Conservation (phyloP, 2,329 filamentous ascomycete species). For the Clonostachys byssicola region DNA sequence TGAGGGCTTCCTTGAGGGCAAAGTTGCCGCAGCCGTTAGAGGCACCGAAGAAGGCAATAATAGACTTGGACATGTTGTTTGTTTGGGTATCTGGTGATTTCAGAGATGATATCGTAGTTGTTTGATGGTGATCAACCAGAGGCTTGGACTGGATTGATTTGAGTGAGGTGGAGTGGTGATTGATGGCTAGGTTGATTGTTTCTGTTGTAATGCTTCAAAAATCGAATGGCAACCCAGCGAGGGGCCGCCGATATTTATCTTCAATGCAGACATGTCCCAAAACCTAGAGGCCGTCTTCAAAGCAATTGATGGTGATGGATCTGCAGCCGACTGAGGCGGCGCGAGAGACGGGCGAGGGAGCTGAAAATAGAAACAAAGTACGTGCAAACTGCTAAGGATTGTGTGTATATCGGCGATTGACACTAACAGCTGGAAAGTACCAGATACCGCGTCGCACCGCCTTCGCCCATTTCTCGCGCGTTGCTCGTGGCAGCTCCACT, state of each 20-base stretch:
- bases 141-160: not conserved
- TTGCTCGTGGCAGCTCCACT: too few relatives aligned
- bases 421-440: too few relatives aligned
- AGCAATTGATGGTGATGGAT: too few relatives aligned
- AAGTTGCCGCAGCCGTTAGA: constrained; percentile 33
- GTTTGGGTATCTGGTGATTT: not conserved
- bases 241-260: not conserved
- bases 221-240: not conserved
- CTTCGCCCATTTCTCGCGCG: too few relatives aligned
- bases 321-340: too few relatives aligned
- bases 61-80: constrained; percentile 3
- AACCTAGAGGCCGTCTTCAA: too few relatives aligned
- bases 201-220: not conserved
- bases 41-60: constrained; percentile 29
- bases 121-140: not conserved
- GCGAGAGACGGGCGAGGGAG: too few relatives aligned
- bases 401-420: too few relatives aligned
- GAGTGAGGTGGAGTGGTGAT: not conserved
- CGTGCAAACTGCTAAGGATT: too few relatives aligned
- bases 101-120: not conserved
- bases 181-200: not conserved
- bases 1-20: constrained; percentile 27
- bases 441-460: too few relatives aligned
- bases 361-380: too few relatives aligned
- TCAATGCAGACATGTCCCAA: not conserved